Percentiles rank a stretch among this genome's conserved stretches.
Conservation (phyloP, 2,329 filamentous ascomycete genomes). For the Colletotrichum scovillei region DNA sequence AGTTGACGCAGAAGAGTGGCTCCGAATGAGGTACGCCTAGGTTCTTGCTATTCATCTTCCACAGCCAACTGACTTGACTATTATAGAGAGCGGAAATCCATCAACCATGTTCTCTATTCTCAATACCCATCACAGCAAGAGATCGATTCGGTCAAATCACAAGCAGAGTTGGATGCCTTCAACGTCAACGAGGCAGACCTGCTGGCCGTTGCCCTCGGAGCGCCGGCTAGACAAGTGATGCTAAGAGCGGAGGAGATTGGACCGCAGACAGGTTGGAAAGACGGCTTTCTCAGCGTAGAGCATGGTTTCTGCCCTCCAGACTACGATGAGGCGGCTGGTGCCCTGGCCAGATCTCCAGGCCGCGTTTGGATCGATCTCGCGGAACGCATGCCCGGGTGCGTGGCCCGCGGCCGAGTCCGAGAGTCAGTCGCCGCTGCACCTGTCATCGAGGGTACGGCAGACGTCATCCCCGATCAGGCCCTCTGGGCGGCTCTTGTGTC, state of each 20-base stretch:
- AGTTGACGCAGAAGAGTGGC: conserved; percentile 57
- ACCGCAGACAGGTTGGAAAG: conserved; percentile 60
- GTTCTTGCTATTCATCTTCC: neutral
- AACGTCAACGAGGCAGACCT: conserved; percentile 60
- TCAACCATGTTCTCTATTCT: conserved; percentile 59
- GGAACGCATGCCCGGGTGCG: conserved; percentile 64
- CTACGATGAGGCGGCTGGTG: conserved; percentile 59
- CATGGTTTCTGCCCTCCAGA: conserved; percentile 64
- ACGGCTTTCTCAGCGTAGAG: conserved; percentile 62
- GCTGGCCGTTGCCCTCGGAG: conserved; percentile 63
- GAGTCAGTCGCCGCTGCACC: conserved; percentile 61
- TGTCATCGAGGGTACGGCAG: conserved; percentile 59
- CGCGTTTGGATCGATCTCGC: conserved; percentile 65
- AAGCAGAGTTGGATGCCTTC: conserved; percentile 55
- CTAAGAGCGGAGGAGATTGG: conserved; percentile 64
- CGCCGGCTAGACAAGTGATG: conserved; percentile 65
- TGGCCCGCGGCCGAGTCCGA: conserved; percentile 59
- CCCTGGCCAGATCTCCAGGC: conserved; percentile 58
- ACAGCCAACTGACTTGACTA: conserved; percentile 11
- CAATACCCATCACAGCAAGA: conserved; percentile 54
- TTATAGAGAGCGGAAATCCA: conserved; percentile 55
- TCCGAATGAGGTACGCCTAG: conserved; percentile 53
- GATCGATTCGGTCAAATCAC: conserved; percentile 51
- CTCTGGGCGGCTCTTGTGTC: conserved; percentile 64
- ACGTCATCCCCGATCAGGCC: conserved; percentile 62